phyloP scores from a whole-genome alignment of 2,329 filamentous ascomycete genomes.

The Ciborinia camelliae region DNA sequence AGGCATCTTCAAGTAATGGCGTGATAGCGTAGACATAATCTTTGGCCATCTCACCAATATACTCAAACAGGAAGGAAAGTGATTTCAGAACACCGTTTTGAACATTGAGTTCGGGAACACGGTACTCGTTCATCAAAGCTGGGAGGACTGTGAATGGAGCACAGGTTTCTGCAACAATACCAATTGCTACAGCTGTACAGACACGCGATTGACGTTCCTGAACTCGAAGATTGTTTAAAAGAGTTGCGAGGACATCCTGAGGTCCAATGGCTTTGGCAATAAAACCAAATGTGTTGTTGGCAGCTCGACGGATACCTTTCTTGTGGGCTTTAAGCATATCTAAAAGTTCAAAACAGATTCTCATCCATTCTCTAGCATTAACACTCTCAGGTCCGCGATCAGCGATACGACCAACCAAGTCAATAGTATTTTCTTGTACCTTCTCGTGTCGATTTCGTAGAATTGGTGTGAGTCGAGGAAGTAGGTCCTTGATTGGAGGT shows the following conservation, averaged over 20 bases:
- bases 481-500: slow-evolving; percentile 91
- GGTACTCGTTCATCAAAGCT: slow-evolving; percentile 98
- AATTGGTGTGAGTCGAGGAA: slow-evolving; percentile 95
- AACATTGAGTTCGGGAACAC: slow-evolving; percentile 95
- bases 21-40: slow-evolving; percentile 99
- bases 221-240: slow-evolving; percentile 94
- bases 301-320: slow-evolving; percentile 95
- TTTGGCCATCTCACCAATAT: slow-evolving; percentile 99
- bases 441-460: slow-evolving; percentile 98
- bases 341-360: slow-evolving; percentile 96
- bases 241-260: slow-evolving; percentile 90
- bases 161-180: slow-evolving; percentile 97
- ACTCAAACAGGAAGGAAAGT: slow-evolving; percentile 95
- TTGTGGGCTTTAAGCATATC: slow-evolving; percentile 99
- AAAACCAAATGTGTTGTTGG: slow-evolving; percentile 99
- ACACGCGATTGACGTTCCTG: slow-evolving; percentile 98
- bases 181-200: slow-evolving; percentile 96
- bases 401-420: slow-evolving; percentile 94
- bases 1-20: slow-evolving; percentile 89
- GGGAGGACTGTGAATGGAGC: slow-evolving; percentile 98
- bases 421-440: slow-evolving; percentile 98
- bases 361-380: slow-evolving; percentile 98
- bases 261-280: slow-evolving; percentile 99
- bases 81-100: slow-evolving; percentile 98
- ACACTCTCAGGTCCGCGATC: slow-evolving; percentile 95